Evolutionary conservation across 352 stramenopile genomes (phyloP), one percentile per base, ranked within the genome.

Genomic region (Phytophthora hybrid): DNA sequence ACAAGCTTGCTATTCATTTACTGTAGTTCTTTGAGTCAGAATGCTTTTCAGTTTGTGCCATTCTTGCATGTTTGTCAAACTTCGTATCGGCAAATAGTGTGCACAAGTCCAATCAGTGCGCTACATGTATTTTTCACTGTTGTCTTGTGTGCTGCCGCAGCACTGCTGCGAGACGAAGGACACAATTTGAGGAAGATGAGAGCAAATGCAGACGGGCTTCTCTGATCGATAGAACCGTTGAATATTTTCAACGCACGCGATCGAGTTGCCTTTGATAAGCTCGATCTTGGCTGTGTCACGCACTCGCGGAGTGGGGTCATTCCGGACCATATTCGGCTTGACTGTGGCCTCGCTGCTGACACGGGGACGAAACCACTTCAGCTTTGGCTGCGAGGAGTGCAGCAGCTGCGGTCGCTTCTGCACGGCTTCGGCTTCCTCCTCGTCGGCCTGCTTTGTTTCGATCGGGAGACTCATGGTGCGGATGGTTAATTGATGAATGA

Each of bases 1-100:
- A 77, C 73, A 76, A 74, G 74, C 69, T 78, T 77, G 61, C 69
- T 72, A 65, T 77, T 77, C 73, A 74, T 79, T 76, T 77, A 77
- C 53, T 74, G 14, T 31, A 31, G 1, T 47, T 31, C 5, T 51
- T 34, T n/a, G 34, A 44, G 34, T 44, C 23, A 26, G 23, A 26
- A 26, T 26, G 23, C 8, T 4, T 44, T 14, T 44, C 11, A 14
- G 5, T 13, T 44, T 44, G 34, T 44, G 34, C 26, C 26, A 29
- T 5, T 5, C 26, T 5, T 29, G 2, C 26, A 29, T 29, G 26
- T 29, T 29, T 29, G 3, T 29, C 26, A 29, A 3, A 29, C 2
- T 29, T 29, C 26, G 26, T 29, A 29, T 29, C 3, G 26, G 26
- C 26, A 29, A 29, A 5, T 29, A 1, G 26, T 5, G 26, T 5